Evolutionary conservation across 495 filamentous ascomycete species (phyloP).

Genomic region (Podospora tetraspora): DNA sequence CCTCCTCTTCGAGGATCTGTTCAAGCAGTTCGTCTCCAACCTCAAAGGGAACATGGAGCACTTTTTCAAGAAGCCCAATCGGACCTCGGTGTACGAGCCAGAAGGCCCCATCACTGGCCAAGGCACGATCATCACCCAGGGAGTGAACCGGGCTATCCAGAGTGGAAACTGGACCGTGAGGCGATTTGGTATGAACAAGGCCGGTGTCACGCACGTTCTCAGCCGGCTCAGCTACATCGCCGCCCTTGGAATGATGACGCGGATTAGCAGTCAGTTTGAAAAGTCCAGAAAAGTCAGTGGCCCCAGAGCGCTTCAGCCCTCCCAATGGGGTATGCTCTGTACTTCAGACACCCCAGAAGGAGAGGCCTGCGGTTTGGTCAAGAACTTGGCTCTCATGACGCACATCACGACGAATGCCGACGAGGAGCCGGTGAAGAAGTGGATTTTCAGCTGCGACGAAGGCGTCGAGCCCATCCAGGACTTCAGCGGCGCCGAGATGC

Average conservation of each 20-base stretch:
- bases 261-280: slow-evolving; percentile 97
- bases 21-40: slow-evolving; percentile 85
- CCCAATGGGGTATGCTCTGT: slow-evolving; percentile 96
- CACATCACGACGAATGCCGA: slow-evolving; percentile 96
- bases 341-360: slow-evolving; percentile 97
- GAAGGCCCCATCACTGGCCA: slow-evolving; percentile 68
- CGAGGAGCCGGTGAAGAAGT: slow-evolving; percentile 75
- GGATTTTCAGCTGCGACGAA: slow-evolving; percentile 73
- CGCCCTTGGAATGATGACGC: slow-evolving; percentile 99
- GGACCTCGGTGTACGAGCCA: slow-evolving; percentile 82
- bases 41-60: slow-evolving; percentile 92
- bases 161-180: slow-evolving; percentile 97
- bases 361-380: slow-evolving; percentile 95
- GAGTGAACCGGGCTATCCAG: slow-evolving; percentile 88
- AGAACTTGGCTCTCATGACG: slow-evolving; percentile 98
- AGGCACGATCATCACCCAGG: slow-evolving; percentile 74
- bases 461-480: slow-evolving; percentile 51
- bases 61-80: slow-evolving; percentile 80
- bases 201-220: slow-evolving; percentile 93
- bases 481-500: slow-evolving; percentile 73
- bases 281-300: slow-evolving; percentile 95
- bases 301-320: slow-evolving; percentile 90
- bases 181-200: slow-evolving; percentile 96
- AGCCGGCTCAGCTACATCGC: slow-evolving; percentile 94
- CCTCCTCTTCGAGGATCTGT: slow-evolving; percentile 93